A percentile compares a stretch with the other conserved stretches of the same genome.
Conservation (phyloP, 2,329 filamentous ascomycete genomes). For the Diplocarpon rosae region DNA sequence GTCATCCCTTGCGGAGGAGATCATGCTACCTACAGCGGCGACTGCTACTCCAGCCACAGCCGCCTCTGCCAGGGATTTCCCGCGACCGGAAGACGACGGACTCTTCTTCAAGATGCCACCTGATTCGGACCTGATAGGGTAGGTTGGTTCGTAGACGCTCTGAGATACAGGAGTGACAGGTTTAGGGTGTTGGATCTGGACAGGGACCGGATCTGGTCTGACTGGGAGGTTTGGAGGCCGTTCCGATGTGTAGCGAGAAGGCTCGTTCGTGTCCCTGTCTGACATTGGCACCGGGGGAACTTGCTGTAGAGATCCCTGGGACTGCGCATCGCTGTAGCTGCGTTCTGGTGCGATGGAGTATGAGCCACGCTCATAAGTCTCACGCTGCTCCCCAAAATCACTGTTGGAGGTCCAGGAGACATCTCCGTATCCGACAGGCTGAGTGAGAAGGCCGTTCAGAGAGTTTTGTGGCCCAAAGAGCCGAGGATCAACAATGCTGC, state of each 20-base stretch:
- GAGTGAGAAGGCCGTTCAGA: conserved; percentile 43
- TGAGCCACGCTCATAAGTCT: conserved; percentile 1
- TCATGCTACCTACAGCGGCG: conserved; percentile 37
- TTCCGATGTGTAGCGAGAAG: conserved; percentile 25
- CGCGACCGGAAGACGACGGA: conserved; percentile 26
- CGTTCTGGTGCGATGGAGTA: conserved; percentile 5
- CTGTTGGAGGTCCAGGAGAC: conserved; percentile 25
- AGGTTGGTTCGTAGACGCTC: conserved; percentile 48
- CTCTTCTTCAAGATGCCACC: conserved; percentile 17
- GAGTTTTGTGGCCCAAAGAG: conserved; percentile 51
- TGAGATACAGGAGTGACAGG: conserved; percentile 64
- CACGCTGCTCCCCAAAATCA: conserved; percentile 22
- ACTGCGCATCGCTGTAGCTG: conserved; percentile 17
- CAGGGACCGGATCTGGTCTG: conserved; percentile 48
- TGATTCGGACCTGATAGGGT: conserved; percentile 24
- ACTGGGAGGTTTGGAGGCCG: conserved; percentile 31
- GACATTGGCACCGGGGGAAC: conserved; percentile 3
- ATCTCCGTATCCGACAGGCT: conserved; percentile 44
- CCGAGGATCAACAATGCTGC: conserved; percentile 44
- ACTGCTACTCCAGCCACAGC: conserved; percentile 39
- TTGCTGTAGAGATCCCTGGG: conserved; percentile 30
- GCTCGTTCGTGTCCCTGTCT: conserved; percentile 1
- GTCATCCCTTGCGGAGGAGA: conserved; percentile 29
- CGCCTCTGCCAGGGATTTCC: conserved; percentile 32
- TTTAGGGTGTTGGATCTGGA: conserved; percentile 76